These are phyloP conservation scores for Neoscytalidium dimidiatum DNA, from an alignment of 2,329 filamentous ascomycete genomes.

Conservation along the genomic window DNA sequence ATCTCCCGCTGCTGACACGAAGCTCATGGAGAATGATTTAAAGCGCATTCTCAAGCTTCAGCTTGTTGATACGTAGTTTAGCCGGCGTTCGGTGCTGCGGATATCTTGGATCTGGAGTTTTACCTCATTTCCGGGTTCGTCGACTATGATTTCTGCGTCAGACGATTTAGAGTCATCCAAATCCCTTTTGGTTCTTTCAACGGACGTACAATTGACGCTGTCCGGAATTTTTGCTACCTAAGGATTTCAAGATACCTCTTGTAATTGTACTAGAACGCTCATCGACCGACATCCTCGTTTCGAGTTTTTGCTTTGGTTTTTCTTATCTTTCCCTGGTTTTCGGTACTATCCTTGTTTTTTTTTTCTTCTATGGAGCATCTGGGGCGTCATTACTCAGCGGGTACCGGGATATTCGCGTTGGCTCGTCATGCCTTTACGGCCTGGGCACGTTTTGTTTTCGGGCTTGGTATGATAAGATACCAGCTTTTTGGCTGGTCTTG, in stretches of 20 bases:
- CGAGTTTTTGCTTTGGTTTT: not conserved
- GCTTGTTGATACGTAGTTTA: constrained; percentile 19
- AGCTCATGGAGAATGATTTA: constrained; percentile 42
- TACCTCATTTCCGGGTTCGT: constrained; percentile 11
- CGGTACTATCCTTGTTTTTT: not conserved
- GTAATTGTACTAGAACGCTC: constrained; percentile 17
- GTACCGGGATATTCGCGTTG: not conserved
- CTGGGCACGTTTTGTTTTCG: constrained; percentile 11
- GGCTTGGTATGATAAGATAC: constrained; percentile 7
- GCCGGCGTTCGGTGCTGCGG: constrained; percentile 14
- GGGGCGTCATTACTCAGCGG: not conserved
- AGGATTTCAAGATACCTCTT: constrained; percentile 16
- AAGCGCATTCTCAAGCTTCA: constrained; percentile 40
- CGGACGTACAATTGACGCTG: constrained; percentile 1
- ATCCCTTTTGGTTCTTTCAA: constrained; percentile 6
- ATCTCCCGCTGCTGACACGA: constrained; percentile 27
- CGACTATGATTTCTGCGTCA: constrained; percentile 6
- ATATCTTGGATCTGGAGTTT: constrained; percentile 17
- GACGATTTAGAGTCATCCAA: constrained; percentile 14
- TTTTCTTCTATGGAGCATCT: not conserved
- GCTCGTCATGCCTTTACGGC: constrained; percentile 6
- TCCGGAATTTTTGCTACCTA: constrained; percentile 16
- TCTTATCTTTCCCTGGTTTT: not conserved
- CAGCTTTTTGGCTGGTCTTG: constrained; percentile 5
- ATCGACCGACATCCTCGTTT: not conserved